Conservation (phyloP, 2,329 filamentous ascomycete genomes). For the Nannizziopsis arthrosporioides region DNA sequence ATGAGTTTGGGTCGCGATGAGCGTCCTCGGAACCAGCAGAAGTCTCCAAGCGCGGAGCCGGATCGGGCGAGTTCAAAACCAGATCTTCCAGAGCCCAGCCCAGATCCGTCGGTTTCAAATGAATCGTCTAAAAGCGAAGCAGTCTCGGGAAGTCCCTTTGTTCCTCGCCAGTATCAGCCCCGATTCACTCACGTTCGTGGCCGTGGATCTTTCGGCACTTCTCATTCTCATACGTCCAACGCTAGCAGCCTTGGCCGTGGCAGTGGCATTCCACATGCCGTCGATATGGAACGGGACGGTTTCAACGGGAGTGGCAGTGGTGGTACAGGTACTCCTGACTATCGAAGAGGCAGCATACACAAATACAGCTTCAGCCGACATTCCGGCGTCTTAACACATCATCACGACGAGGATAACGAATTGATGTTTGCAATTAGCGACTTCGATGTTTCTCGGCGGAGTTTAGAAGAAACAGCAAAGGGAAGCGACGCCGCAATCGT, state of each 20-base stretch:
- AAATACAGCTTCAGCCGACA: conserved; percentile 27
- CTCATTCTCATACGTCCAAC: conserved; percentile 30
- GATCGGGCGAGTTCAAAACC: conserved; percentile 17
- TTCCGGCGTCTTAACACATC: conserved; percentile 20
- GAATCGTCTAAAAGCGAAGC: conserved; percentile 1
- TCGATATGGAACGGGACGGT: conserved; percentile 28
- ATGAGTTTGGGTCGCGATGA: conserved; percentile 33
- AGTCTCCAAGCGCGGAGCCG: conserved; percentile 3
- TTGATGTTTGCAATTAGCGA: conserved; percentile 39
- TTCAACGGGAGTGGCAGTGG: conserved; percentile 31
- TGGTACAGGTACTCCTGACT: conserved; percentile 24
- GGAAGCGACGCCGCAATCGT: background rate
- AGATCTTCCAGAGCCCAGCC: conserved; percentile 18
- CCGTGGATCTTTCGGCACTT: conserved; percentile 28
- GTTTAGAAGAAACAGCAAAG: conserved; percentile 28
- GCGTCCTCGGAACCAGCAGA: conserved; percentile 26
- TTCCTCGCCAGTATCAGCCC: conserved; percentile 23
- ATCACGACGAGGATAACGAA: conserved; percentile 35
- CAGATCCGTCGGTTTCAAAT: conserved; percentile 11
- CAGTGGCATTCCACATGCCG: conserved; percentile 22
- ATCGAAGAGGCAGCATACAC: conserved; percentile 24
- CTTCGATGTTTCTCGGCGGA: conserved; percentile 33
- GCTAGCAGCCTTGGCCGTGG: conserved; percentile 32
- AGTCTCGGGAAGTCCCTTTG: background rate
- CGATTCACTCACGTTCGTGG: conserved; percentile 29